Conservation (phyloP, 257 asterid genomes). For the Solanum clarkiae region DNA sequence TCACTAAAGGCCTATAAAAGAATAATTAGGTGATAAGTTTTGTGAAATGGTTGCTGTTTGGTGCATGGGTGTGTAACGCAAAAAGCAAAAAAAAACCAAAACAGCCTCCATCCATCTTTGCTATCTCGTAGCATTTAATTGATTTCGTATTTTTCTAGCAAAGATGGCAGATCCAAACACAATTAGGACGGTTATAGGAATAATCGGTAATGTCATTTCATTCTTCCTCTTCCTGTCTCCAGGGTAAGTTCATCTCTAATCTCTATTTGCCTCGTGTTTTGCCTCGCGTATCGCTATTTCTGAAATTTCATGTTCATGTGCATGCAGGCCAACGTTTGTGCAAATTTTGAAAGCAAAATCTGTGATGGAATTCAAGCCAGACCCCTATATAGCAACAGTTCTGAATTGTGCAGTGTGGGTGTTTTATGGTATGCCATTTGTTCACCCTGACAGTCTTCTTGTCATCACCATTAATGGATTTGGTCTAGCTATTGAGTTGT, state of each 20-base stretch:
- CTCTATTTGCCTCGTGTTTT: background rate
- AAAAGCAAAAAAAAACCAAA: background rate
- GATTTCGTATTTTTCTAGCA: background rate
- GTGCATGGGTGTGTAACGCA: background rate
- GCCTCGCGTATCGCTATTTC: background rate
- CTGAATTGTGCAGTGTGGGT: constrained; percentile 59
- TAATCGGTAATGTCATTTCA: constrained; percentile 55
- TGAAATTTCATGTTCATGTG: background rate
- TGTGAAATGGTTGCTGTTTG: background rate
- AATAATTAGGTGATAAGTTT: background rate
- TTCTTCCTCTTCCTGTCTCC: constrained; percentile 51
- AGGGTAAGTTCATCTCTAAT: constrained; percentile 10
- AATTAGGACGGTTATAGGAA: constrained; percentile 28
- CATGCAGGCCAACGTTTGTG: constrained; percentile 31
- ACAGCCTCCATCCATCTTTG: background rate
- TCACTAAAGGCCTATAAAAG: background rate
- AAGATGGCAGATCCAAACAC: constrained; percentile 13
- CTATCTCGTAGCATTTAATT: background rate
- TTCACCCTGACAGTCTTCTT: constrained; percentile 45
- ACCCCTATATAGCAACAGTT: constrained; percentile 40
- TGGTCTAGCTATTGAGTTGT: constrained; percentile 27
- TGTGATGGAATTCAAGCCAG: constrained; percentile 36
- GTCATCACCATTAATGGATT: constrained; percentile 54
- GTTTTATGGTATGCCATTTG: constrained; percentile 61
- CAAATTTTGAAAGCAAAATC: constrained; percentile 35